Evolutionary conservation across 2,329 filamentous ascomycete genomes (phyloP).

Genomic region (Colletotrichum higginsianum): DNA sequence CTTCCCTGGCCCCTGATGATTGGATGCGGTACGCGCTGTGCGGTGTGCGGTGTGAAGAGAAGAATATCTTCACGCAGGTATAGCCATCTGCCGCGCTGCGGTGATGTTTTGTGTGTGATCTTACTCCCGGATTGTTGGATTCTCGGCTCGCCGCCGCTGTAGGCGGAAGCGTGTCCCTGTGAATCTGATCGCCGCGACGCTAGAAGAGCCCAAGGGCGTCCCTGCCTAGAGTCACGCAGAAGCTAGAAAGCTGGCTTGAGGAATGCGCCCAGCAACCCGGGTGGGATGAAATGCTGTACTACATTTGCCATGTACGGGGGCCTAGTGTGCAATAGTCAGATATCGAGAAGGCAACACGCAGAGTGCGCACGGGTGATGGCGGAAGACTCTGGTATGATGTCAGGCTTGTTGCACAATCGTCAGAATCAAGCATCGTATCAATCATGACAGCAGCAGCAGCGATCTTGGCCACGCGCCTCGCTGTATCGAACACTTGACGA

Average conservation of each 20-base stretch:
- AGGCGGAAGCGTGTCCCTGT: background rate
- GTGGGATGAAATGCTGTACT: constrained; percentile 33
- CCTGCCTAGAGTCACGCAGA: constrained; percentile 23
- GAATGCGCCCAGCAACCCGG: constrained; percentile 33
- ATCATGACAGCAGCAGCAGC: background rate
- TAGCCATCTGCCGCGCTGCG: constrained; percentile 29
- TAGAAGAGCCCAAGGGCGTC: constrained; percentile 17
- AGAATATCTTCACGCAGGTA: constrained; percentile 22
- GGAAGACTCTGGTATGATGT: constrained; percentile 23
- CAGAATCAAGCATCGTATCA: constrained; percentile 27
- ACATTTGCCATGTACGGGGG: too few relatives aligned
- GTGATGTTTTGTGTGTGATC: constrained; percentile 14
- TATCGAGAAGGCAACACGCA: constrained; percentile 15
- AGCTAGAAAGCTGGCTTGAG: constrained; percentile 10
- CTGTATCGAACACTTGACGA: background rate
- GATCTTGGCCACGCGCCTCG: background rate
- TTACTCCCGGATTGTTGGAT: constrained; percentile 28
- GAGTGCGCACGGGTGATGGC: constrained; percentile 29
- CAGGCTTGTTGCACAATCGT: constrained; percentile 24
- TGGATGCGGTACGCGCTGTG: constrained; percentile 40
- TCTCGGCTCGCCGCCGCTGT: constrained; percentile 22
- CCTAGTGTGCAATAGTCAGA: background rate
- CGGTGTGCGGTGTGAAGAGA: constrained; percentile 25
- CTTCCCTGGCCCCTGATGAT: constrained; percentile 22
- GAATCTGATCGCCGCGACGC: constrained; percentile 18